A percentile compares a stretch with the other conserved stretches of the same genome.
Conservation (phyloP, 2,329 filamentous ascomycete species). For the Xylariaceae sp. region DNA sequence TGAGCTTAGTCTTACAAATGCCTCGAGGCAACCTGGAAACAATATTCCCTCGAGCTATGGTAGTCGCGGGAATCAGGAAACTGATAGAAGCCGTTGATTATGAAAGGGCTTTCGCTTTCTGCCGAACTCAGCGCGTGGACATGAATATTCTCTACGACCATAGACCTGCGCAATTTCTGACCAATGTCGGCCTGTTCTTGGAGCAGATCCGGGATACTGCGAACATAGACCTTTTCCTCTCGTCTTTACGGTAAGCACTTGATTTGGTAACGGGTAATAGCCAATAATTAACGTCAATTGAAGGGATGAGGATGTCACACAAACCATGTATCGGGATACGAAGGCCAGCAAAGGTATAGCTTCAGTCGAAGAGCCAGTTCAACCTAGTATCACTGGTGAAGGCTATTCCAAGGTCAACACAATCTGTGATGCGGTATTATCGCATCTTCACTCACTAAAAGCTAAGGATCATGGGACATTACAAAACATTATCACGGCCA, state of each 20-base stretch:
- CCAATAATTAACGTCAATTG: constrained; percentile 28
- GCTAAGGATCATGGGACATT: constrained; percentile 53
- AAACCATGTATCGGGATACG: constrained; percentile 91
- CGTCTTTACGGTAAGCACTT: constrained; percentile 64
- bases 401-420: constrained; percentile 68
- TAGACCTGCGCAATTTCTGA: constrained; percentile 78
- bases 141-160: constrained; percentile 98
- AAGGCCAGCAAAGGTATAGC: constrained; percentile 42
- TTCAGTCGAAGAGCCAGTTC: constrained; percentile 15
- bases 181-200: constrained; percentile 70
- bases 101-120: constrained; percentile 76
- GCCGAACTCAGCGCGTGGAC: constrained; percentile 88
- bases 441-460: constrained; percentile 58
- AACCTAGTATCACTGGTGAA: constrained; percentile 8
- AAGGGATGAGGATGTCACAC: constrained; percentile 84
- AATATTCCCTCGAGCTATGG: constrained; percentile 87
- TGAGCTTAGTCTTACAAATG: constrained; percentile 88
- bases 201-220: constrained; percentile 78
- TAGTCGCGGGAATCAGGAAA: constrained; percentile 80
- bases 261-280: neutral
- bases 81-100: constrained; percentile 80
- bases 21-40: constrained; percentile 94
- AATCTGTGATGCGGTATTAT: constrained; percentile 81
- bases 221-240: constrained; percentile 86
- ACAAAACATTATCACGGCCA: constrained; percentile 89